Base-by-base conservation (phyloP, 2,329 filamentous ascomycete genomes). In the Ascochyta pisi region DNA sequence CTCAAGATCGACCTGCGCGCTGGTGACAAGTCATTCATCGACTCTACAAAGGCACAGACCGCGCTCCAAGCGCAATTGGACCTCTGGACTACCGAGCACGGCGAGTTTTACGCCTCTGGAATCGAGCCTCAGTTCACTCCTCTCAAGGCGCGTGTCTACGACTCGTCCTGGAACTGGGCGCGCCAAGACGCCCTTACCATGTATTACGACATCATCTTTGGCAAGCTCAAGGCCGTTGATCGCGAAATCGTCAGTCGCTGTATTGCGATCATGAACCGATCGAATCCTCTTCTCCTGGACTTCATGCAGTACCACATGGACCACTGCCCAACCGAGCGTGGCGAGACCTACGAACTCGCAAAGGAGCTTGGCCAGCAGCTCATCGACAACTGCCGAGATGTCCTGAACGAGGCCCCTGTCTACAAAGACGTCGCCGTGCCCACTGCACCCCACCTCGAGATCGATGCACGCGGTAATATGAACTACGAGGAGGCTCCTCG, bases 291-390 rank as follows among this genome's bases (percentile, higher is more conserved):
- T 33, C 86, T 99, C 1, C 85, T 99, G 55, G 94, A 99, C 67
- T 99, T 97, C 79, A 99, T 99, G 95, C 95, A 99, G 76, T 98
- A 99, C 70, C 95, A 99, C 80, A 99, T 99, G 71, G 95, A 99
- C 71, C 95, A 98, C 81, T 98, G 94, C 81, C 95, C 95, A 0
- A 93, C 93, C 0, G 93, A 99, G 73, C 89, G 94, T 46, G 95
- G 95, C 56, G 95, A 99, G 81, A 99, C 95, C 1, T 99, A 99
- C 79, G 86, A 95, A 79, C 87, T 99, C n/a, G 95, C 95, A 39
- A 96, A 99, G 81, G 88, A 95, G 77, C 89, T 99, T 23, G 94
- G 92, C 33, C 84, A 91, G 72, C 91, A 96, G 79, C 88, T 99
- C 50, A 96, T 99, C 66, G 91, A 97, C 76, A 99, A 99, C 81